phyloP scores from a whole-genome alignment of 2,329 filamentous ascomycete genomes.

The Volutella citrinella region DNA sequence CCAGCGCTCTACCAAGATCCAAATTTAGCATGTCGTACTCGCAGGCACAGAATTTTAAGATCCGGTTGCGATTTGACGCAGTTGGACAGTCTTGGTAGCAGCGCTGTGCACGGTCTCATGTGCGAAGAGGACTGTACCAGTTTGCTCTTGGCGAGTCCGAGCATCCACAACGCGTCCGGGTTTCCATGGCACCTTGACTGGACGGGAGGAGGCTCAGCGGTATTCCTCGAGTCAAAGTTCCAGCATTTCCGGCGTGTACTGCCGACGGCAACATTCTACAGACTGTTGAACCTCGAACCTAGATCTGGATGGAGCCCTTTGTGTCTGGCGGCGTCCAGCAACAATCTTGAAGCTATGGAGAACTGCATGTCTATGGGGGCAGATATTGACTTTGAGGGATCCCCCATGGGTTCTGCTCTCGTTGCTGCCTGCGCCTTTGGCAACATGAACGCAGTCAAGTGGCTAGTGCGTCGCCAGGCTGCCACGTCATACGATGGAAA shows the following conservation, averaged over 20 bases:
- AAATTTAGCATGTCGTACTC: too few species aligned
- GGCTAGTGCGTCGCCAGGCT: constrained; percentile 1
- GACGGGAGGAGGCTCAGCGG: background rate
- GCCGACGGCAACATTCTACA: background rate
- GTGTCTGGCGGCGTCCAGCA: constrained; percentile 1
- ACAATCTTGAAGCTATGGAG: background rate
- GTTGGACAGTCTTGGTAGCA: too few species aligned
- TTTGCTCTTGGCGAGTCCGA: too few species aligned
- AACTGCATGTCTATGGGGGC: constrained; percentile 7
- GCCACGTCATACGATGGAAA: background rate
- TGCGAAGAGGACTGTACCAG: too few species aligned
- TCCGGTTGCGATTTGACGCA: too few species aligned
- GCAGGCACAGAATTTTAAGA: too few species aligned
- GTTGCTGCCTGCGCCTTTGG: constrained; percentile 12
- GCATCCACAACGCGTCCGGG: background rate
- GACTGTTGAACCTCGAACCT: constrained; percentile 9
- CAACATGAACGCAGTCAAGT: constrained; percentile 1
- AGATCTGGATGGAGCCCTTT: constrained; percentile 11
- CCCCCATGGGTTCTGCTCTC: constrained; percentile 5
- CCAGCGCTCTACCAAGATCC: too few species aligned
- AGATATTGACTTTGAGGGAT: constrained; percentile 7
- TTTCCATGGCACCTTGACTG: constrained; percentile 9
- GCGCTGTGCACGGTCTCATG: too few species aligned
- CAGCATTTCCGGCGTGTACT: background rate
- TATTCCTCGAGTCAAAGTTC: background rate